Conservation (phyloP, 2,329 filamentous ascomycete genomes). For the Peltaster fructicola region DNA sequence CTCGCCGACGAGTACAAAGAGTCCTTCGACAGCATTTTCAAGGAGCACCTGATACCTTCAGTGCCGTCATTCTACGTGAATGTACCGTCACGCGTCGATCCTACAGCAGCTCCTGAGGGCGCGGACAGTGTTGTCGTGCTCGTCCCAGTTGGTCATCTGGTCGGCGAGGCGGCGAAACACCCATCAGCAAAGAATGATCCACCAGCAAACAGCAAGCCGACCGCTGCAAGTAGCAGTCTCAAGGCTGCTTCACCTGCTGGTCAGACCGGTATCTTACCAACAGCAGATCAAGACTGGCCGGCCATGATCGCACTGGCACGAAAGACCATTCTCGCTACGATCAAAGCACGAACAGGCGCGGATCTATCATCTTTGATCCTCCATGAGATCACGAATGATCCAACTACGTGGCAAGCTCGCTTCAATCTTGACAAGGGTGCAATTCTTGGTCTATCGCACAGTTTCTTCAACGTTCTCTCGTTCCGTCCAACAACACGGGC, state of each 20-base stretch:
- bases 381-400: conserved; percentile 49
- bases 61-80: conserved; percentile 65
- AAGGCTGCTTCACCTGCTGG: conserved; percentile 11
- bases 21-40: conserved; percentile 62
- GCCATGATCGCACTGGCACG: conserved; percentile 42
- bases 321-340: conserved; percentile 40
- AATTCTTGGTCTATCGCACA: conserved; percentile 54
- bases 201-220: not conserved
- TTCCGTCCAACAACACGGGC: conserved; percentile 47
- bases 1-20: conserved; percentile 54
- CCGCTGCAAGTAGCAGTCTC: conserved; percentile 9
- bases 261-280: conserved; percentile 21
- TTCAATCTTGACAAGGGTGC: conserved; percentile 64
- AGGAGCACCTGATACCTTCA: conserved; percentile 45
- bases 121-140: conserved; percentile 52
- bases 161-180: conserved; percentile 26
- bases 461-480: conserved; percentile 54
- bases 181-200: conserved; percentile 5
- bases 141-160: conserved; percentile 53
- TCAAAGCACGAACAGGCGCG: conserved; percentile 42
- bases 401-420: conserved; percentile 42
- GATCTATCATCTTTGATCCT: conserved; percentile 32
- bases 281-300: conserved; percentile 40
- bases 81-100: conserved; percentile 52
- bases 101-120: conserved; percentile 45